Evolutionary conservation across 2,329 filamentous ascomycete genomes (phyloP).

Genomic region (Colletotrichum higginsianum): DNA sequence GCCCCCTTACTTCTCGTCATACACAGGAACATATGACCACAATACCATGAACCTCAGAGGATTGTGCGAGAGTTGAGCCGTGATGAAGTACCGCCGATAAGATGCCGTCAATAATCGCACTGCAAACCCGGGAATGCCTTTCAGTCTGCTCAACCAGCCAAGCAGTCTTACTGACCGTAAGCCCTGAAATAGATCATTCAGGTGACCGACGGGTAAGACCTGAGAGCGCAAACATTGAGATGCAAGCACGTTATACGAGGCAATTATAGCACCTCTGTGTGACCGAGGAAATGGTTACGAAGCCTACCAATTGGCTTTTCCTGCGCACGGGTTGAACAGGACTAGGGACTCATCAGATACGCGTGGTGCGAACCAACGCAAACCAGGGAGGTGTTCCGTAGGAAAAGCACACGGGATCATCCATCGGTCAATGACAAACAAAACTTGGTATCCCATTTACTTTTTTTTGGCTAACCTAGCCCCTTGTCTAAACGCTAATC

Average conservation of each 20-base stretch:
- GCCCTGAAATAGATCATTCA: slow-evolving; percentile 7
- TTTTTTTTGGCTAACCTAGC: slow-evolving; percentile 40
- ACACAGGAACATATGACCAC: not conserved
- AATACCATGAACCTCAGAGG: not conserved
- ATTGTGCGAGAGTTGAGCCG: slow-evolving; percentile 1
- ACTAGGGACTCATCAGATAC: slow-evolving; percentile 8
- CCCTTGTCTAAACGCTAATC: slow-evolving; percentile 78
- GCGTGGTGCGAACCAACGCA: slow-evolving; percentile 4
- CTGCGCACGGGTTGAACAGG: not conserved
- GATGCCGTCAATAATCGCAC: not conserved
- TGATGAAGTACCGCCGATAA: not conserved
- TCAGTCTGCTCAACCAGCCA: not conserved
- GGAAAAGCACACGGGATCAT: slow-evolving; percentile 8
- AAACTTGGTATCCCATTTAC: slow-evolving; percentile 39
- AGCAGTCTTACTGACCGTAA: not conserved
- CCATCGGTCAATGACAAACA: slow-evolving; percentile 30
- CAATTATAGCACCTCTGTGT: slow-evolving; percentile 6
- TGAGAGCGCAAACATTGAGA: slow-evolving; percentile 14
- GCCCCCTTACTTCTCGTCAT: slow-evolving; percentile 3
- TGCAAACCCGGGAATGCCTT: not conserved
- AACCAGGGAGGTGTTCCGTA: not conserved
- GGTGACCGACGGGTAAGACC: slow-evolving; percentile 29
- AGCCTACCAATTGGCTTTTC: slow-evolving; percentile 14
- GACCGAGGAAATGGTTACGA: slow-evolving; percentile 3
- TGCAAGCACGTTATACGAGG: slow-evolving; percentile 13